Evolutionary conservation across 805 yeast genomes (phyloP), one percentile per base, ranked within the genome.

Genomic region (Lachancea meyersii): DNA sequence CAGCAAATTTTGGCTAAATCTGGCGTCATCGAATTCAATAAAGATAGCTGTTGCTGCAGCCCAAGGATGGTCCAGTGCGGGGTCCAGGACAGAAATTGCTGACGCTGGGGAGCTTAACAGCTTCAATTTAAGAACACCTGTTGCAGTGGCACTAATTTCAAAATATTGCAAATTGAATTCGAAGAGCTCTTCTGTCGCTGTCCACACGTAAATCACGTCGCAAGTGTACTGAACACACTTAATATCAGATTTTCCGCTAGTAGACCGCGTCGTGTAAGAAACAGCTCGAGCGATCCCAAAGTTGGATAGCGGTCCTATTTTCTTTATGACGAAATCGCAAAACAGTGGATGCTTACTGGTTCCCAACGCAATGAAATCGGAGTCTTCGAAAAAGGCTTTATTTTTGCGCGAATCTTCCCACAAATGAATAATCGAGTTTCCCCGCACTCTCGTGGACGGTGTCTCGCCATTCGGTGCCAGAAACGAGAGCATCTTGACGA

Each of bases 391-490:
- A 30, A 56, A 47, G 4, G 23, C 26, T 4, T 40, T 43, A 22
- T 48, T 50, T 41, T 45, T 45, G 6, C 31, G 31, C 4, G 27
- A 21, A 10, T 48, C 52, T 10, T 41, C 38, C 58, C 58, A 56
- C 21, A 54, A 17, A 26, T 18, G 20, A 54, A 57, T 20, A 48
- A 10, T 6, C 48, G 14, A 42, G 36, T 5, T 46, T 42, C 10
- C 45, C 48, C 51, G 14, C 44, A 45, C 22, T 30, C 39, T 14
- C 44, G 41, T 22, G 26, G 33, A 16, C 26, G 45, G 3, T 13
- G n/a, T 6, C 10, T 43, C 11, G 23, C 46, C 48, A 14, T 50
- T 41, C 0, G 55, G 54, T 33, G 54, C 53, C 26, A 52, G 44
- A 33, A 49, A 48, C 5, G 51, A 41, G 11, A 56, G 33, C 18